Base-by-base conservation (phyloP, 2,329 filamentous ascomycete species). In the Aureobasidium musti region DNA sequence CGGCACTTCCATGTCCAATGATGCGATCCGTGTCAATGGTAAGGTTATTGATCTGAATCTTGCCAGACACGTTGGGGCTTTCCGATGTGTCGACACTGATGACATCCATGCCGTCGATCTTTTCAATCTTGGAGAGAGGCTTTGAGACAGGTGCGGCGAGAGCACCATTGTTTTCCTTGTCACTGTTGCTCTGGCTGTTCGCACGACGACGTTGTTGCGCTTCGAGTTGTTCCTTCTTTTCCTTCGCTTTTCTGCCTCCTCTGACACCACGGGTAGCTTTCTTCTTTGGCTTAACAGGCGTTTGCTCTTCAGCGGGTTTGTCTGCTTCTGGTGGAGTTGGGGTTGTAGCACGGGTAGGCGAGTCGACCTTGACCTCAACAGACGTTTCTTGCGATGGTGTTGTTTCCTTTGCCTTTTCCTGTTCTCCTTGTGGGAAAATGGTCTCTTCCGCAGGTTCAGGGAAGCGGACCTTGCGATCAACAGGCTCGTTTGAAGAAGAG, bases 1-100 rank as follows among this genome's bases (percentile, higher is more conserved):
- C 95, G 74, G 97, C 96, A 77, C 94, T 98, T 65, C 95, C 95
- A 67, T 91, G 84, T 1, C 87, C 87, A 45, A 89, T 80, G 21
- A 88, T 82, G 35, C 80, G 82, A 71, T 87, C 83, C 28, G 84
- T 87, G 70, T 84, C 81, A 35, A 89, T 86, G 64, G 81, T 82
- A 28, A 88, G 78, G 68, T 84, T 86, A 61, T 86, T 86, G 71
- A 88, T 87, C 52, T 84, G 82, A 68, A 87, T 80, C 14, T 80
- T 78, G 53, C 79, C 81, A 39, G 77, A 77, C 13, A 82, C 76
- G 66, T 83, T 73, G 61, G 76, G 68, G 60, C 74, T 75, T 69
- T 79, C 76, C 5, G 75, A 77, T 33, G 71, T 80, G 33, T 78
- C 78, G 47, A 82, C 78, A 41, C 78, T 80, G 65, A 80, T 78